These are phyloP conservation scores for Trichophyton schoenleinii DNA, from an alignment of 2,329 filamentous ascomycete species.

Conservation along the genomic window DNA sequence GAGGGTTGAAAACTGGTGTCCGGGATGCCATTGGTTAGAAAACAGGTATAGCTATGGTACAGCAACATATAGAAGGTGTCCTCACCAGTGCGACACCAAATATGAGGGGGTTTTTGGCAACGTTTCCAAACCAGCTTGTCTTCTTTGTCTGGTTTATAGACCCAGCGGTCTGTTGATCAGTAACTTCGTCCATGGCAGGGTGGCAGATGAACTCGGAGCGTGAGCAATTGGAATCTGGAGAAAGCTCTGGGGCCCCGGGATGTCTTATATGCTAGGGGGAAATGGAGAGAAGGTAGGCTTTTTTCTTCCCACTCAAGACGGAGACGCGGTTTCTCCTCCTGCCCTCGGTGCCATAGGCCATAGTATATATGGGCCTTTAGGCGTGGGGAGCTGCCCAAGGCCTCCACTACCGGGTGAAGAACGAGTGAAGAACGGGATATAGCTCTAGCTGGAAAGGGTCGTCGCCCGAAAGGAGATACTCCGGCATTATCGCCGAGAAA, in stretches of 20 bases:
- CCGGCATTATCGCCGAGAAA: neutral
- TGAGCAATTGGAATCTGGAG: neutral
- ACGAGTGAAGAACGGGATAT: neutral
- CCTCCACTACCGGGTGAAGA: neutral
- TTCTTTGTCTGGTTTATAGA: neutral
- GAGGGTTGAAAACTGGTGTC: slow-evolving; percentile 28
- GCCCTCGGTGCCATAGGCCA: too few relatives aligned
- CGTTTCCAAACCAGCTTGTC: slow-evolving; percentile 1
- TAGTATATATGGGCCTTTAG: neutral
- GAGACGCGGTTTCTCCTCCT: neutral
- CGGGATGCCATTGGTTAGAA: neutral
- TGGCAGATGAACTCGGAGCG: neutral
- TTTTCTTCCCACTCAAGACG: neutral
- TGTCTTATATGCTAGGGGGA: neutral
- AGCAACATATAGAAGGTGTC: slow-evolving; percentile 1
- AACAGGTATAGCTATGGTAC: slow-evolving; percentile 1
- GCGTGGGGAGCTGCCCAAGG: neutral
- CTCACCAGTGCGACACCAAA: slow-evolving; percentile 34
- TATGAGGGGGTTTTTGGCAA: slow-evolving; percentile 33
- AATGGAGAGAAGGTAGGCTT: neutral
- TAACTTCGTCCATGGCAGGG: neutral
- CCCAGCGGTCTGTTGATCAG: neutral
- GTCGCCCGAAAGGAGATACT: neutral
- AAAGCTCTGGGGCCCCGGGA: neutral
- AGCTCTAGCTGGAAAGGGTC: neutral